Evolutionary conservation across 805 yeast species (phyloP), one percentile per base, ranked within the genome.

Genomic region (Kregervanrija pseudodelftensis): DNA sequence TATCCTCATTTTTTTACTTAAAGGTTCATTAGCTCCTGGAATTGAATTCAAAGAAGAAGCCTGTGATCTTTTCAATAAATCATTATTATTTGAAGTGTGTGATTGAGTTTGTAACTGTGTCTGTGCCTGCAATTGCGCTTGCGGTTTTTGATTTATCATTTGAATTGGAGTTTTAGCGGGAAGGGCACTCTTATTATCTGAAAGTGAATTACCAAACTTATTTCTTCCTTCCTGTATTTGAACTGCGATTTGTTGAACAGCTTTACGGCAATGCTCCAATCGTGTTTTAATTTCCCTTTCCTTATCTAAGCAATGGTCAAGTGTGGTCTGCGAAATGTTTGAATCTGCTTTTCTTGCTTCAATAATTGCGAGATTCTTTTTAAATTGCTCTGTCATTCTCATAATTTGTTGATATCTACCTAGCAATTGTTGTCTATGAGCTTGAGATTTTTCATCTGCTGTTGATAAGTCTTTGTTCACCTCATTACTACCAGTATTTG

Each of bases 361-460:
- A 38, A 80, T 66, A 12, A 70, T 65, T n/a, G 70, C 71, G 49
- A 80, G 62, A 45, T 72, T 76, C 35, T 70, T 66, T 45, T 72
- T 74, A 46, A 75, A 72, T 46, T 73, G 78, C 36, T 66, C 72
- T 9, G 79, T 65, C 36, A 74, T 61, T 10, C 68, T 66, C 49
- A 73, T 67, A 13, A 79, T 68, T 41, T 68, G 66, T 49, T 70
- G 72, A 45, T 71, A 59, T 46, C 59, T 72, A 57, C 55, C 48
- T 42, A 63, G 41, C 46, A 58, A 60, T 46, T 60, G 61, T 51
- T 61, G 65, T 34, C 48, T 53, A 36, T 51, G 61, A 9, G 49
- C 32, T 16, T 54, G 61, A 7, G 28, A 22, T 22, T 22, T 22
- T 22, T 22, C 11, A 46, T 41, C 33, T 49, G 57, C 44, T 50